Percentiles rank a stretch among this genome's conserved stretches.
phyloP scores from a whole-genome alignment of 371 early-diverging fungal species.

The Mucor velutinosus region DNA sequence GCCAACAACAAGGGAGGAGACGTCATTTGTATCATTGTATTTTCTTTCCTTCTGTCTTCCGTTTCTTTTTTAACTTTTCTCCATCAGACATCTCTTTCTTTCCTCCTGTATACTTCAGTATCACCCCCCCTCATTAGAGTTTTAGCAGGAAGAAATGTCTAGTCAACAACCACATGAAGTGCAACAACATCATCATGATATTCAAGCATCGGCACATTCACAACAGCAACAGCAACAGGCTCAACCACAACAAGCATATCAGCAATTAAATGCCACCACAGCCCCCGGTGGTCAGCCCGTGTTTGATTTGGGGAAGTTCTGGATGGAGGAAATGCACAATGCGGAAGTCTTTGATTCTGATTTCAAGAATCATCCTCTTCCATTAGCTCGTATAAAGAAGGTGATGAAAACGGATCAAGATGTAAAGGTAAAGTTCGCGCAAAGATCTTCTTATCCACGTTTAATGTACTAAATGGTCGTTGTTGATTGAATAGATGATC shows the following conservation, averaged over 20 bases:
- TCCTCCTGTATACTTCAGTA: background rate
- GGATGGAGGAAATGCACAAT: conserved; percentile 44
- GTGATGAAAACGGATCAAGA: conserved; percentile 99
- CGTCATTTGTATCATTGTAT: background rate
- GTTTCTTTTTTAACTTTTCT: background rate
- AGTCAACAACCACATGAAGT: conserved; percentile 6
- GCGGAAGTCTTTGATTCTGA: conserved; percentile 59
- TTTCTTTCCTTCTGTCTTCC: background rate
- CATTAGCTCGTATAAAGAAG: conserved; percentile 98
- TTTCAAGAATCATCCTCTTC: conserved; percentile 92
- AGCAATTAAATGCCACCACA: conserved; percentile 2
- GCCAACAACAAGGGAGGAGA: background rate
- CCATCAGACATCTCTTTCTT: background rate
- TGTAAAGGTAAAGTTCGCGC: conserved; percentile 69
- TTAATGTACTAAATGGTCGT: background rate
- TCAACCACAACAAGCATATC: background rate
- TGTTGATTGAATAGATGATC: conserved; percentile 29
- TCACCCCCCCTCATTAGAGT: background rate
- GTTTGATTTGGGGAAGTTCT: conserved; percentile 49
- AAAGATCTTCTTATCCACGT: background rate
- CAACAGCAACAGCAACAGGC: conserved; percentile 6
- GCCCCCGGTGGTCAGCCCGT: conserved; percentile 44
- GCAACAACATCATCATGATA: conserved; percentile 6
- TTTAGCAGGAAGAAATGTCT: background rate
- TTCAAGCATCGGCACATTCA: background rate